Conservation (phyloP, 2,329 filamentous ascomycete species). For the Rutstroemia sydowiana region DNA sequence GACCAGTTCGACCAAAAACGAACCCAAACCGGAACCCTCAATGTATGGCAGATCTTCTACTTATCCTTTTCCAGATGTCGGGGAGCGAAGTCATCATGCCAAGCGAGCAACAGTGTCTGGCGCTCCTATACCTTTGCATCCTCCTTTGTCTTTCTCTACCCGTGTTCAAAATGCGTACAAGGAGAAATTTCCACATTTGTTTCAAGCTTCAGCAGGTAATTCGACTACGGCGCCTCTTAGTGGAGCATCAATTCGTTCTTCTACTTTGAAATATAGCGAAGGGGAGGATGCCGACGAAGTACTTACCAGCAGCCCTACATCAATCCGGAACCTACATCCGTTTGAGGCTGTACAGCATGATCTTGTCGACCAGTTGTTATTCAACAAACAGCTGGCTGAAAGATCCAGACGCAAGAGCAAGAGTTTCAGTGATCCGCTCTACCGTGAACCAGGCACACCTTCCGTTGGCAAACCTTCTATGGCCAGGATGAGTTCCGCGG, state of each 20-base stretch:
- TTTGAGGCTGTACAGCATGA: constrained; percentile 22
- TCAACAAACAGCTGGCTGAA: constrained; percentile 15
- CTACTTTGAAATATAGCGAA: constrained; percentile 19
- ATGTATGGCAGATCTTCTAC: constrained; percentile 25
- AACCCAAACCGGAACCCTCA: constrained; percentile 17
- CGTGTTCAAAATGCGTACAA: constrained; percentile 7
- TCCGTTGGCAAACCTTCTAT: constrained; percentile 7
- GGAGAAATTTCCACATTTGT: constrained; percentile 15
- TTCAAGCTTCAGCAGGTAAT: background rate
- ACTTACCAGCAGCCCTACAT: background rate
- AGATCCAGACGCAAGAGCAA: background rate
- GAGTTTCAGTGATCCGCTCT: too few relatives aligned
- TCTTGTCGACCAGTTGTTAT: constrained; percentile 20
- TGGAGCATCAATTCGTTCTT: constrained; percentile 20
- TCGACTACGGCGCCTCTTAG: constrained; percentile 23
- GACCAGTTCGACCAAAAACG: background rate
- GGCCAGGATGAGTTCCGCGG: constrained; percentile 11
- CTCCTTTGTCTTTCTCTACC: background rate
- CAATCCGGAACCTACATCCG: constrained; percentile 15
- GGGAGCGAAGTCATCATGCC: background rate
- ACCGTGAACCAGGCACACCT: too few relatives aligned
- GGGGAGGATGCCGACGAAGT: constrained; percentile 15
- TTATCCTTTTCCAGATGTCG: constrained; percentile 1
- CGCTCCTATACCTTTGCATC: background rate
- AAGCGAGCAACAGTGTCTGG: constrained; percentile 8